Evolutionary conservation across 768 basidiomycete genomes (phyloP), one percentile per base, ranked within the genome.

Genomic region (Mycena galopus): DNA sequence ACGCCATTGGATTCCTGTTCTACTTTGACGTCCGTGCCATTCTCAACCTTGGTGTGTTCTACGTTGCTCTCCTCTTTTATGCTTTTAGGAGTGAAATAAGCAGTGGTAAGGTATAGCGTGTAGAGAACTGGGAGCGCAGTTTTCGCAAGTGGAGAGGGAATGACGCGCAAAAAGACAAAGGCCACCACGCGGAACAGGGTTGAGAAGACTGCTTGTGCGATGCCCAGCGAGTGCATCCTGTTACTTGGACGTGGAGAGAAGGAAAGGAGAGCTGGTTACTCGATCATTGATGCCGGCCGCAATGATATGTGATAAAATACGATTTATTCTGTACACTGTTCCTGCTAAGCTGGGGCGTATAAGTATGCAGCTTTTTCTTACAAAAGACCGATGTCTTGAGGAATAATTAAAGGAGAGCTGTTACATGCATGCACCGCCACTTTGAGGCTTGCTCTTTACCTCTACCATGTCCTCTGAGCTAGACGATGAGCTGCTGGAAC

Each of bases 401-500:
- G n/a, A n/a, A n/a, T n/a, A n/a, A n/a, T n/a, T n/a, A n/a, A n/a
- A n/a, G n/a, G n/a, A n/a, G n/a, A n/a, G n/a, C n/a, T n/a, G n/a
- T n/a, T n/a, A n/a, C n/a, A n/a, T n/a, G n/a, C n/a, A n/a, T n/a
- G n/a, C n/a, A n/a, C n/a, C n/a, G n/a, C n/a, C n/a, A n/a, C n/a
- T n/a, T n/a, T n/a, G n/a, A n/a, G n/a, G n/a, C 42, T 37, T 37
- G 42, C 42, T 19, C 11, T 44, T 19, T 44, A 10, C 19, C 23
- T 23, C 50, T 2, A 55, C 55, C 37, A 75, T 75, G 74, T 72
- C 70, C 33, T 75, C 74, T 1, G 74, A 75, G 62, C 51, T 89
- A 72, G 88, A 88, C 78, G 93, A 94, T 76, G 93, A 96, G 79
- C 90, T 96, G 30, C 91, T 96, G 51, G 94, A 89, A 77, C 92